phyloP scores from a whole-genome alignment of 371 early-diverging fungal genomes.

The Mortierella sp. region DNA sequence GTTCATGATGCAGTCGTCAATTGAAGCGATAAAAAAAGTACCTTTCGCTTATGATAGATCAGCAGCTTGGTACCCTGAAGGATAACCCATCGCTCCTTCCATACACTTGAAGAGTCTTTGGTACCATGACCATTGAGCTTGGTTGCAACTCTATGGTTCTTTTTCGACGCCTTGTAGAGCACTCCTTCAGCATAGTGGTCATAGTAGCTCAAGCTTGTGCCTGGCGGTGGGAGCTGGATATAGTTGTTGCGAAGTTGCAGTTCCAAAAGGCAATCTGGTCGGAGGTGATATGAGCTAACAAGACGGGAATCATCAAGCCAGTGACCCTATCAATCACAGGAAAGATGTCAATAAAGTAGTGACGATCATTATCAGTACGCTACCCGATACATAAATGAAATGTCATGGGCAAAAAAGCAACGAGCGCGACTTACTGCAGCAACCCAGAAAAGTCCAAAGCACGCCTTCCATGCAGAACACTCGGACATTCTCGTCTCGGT shows the following conservation, averaged over 20 bases:
- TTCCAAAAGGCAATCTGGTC: constrained; percentile 35
- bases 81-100: constrained; percentile 49
- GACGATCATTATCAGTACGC: too few relatives aligned
- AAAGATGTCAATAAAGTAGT: too few relatives aligned
- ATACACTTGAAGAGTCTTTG: constrained; percentile 18
- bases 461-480: constrained; percentile 36
- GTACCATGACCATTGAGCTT: constrained; percentile 11
- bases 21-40: neutral
- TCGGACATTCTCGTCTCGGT: constrained; percentile 6
- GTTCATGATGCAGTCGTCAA: neutral
- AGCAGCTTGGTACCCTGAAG: constrained; percentile 34
- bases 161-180: constrained; percentile 41
- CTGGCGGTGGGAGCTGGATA: constrained; percentile 32
- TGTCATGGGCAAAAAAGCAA: neutral
- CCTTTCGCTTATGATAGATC: constrained; percentile 36
- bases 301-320: constrained; percentile 48
- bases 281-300: constrained; percentile 29
- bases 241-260: constrained; percentile 37
- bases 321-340: constrained; percentile 40
- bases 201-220: constrained; percentile 21
- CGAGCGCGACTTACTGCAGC: constrained; percentile 27
- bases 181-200: constrained; percentile 46
- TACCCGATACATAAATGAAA: neutral
- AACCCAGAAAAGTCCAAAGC: constrained; percentile 44
- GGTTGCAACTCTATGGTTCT: constrained; percentile 12